Conservation (phyloP, 2,329 filamentous ascomycete genomes). For the Pseudogymnoascus sp. region DNA sequence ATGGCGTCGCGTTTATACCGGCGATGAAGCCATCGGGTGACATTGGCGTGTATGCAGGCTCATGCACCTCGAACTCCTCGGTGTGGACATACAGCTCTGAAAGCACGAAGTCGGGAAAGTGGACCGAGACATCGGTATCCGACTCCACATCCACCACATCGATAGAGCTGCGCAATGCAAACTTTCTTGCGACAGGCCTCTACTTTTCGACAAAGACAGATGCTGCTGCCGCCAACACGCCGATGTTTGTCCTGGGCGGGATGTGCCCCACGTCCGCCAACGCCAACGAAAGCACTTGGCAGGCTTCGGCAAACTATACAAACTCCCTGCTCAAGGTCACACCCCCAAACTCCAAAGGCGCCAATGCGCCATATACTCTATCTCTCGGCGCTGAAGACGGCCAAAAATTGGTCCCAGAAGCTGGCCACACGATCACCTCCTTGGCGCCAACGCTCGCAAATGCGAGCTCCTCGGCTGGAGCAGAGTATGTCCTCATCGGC, state of each 20-base stretch:
- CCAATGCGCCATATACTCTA: slow-evolving; percentile 32
- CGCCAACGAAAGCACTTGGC: slow-evolving; percentile 46
- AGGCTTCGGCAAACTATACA: slow-evolving; percentile 66
- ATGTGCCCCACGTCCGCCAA: slow-evolving; percentile 64
- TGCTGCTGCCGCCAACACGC: slow-evolving; percentile 24
- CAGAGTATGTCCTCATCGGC: slow-evolving; percentile 73
- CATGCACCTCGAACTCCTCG: slow-evolving; percentile 51
- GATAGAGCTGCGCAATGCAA: slow-evolving; percentile 36
- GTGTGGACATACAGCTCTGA: slow-evolving; percentile 60
- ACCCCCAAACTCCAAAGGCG: slow-evolving; percentile 35
- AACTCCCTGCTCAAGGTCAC: slow-evolving; percentile 66
- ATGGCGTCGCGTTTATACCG: slow-evolving; percentile 55
- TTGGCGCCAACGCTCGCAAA: slow-evolving; percentile 64
- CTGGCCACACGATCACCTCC: slow-evolving; percentile 76
- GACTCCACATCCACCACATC: slow-evolving; percentile 28
- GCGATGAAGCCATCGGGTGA: slow-evolving; percentile 59
- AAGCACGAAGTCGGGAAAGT: slow-evolving; percentile 37
- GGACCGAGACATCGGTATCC: slow-evolving; percentile 45
- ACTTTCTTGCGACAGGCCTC: slow-evolving; percentile 45
- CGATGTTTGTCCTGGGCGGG: slow-evolving; percentile 59
- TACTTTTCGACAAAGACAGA: slow-evolving; percentile 25
- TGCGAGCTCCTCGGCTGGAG: slow-evolving; percentile 50
- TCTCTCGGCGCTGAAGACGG: slow-evolving; percentile 39
- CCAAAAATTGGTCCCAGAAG: slow-evolving; percentile 68
- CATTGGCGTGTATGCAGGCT: slow-evolving; percentile 65